These are phyloP conservation scores for Leishmania guyanensis DNA, from an alignment of 208 protist genomes.

Conservation along the genomic window DNA sequence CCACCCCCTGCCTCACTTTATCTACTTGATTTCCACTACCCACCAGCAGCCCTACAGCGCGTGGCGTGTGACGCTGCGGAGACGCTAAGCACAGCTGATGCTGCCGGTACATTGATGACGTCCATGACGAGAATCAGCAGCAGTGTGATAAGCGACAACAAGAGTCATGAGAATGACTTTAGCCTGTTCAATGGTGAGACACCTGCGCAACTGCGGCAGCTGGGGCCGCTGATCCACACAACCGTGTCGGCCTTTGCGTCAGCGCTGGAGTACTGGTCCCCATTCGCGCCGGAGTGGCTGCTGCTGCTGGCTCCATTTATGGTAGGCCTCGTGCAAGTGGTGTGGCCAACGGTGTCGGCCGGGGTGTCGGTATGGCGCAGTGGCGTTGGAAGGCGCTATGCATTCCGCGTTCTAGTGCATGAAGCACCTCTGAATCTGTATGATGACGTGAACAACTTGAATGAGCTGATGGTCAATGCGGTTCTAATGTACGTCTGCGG, in stretches of 20 bases:
- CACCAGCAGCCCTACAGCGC: not conserved
- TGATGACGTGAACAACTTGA: slow-evolving; percentile 38
- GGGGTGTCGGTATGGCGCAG: not conserved
- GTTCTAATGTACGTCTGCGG: slow-evolving; percentile 61
- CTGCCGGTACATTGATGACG: not conserved
- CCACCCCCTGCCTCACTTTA: not conserved
- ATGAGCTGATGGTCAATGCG: slow-evolving; percentile 70
- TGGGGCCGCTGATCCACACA: slow-evolving; percentile 11
- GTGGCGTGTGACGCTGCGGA: not conserved
- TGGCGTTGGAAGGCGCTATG: slow-evolving; percentile 12
- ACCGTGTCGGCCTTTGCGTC: slow-evolving; percentile 2
- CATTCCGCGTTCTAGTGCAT: slow-evolving; percentile 24
- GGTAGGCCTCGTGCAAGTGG: slow-evolving; percentile 24
- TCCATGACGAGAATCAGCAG: not conserved
- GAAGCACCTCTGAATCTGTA: slow-evolving; percentile 21
- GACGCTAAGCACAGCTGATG: not conserved
- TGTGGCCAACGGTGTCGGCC: slow-evolving; percentile 24
- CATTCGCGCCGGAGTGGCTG: slow-evolving; percentile 26
- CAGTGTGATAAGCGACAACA: not conserved
- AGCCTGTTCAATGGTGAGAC: not conserved
- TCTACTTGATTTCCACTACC: not conserved
- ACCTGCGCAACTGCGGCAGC: slow-evolving; percentile 7
- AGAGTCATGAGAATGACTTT: not conserved
- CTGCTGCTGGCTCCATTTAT: slow-evolving; percentile 34
- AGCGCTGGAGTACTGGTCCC: slow-evolving; percentile 19